These are phyloP conservation scores for Xylaria sp. DNA, from an alignment of 2,329 filamentous ascomycete species.

Conservation along the genomic window DNA sequence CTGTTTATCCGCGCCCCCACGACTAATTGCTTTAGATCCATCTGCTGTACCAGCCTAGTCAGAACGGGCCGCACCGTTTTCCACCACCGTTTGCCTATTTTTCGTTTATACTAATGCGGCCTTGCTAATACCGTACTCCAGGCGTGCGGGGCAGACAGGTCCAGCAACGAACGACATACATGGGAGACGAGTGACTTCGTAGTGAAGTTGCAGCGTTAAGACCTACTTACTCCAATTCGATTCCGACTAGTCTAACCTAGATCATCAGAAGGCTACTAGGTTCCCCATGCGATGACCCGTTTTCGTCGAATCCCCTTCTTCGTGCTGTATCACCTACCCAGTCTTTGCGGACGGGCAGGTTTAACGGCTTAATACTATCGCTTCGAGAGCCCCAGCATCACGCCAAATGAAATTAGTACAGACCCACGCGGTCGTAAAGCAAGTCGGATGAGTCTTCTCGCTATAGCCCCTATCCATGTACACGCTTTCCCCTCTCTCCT, in stretches of 20 bases:
- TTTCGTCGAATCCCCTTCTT: slow-evolving; percentile 21
- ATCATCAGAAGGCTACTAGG: slow-evolving; percentile 1
- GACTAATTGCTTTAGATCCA: neutral
- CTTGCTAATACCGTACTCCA: neutral
- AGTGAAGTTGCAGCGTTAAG: slow-evolving; percentile 17
- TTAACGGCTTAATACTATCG: slow-evolving; percentile 15
- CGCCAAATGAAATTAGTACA: slow-evolving; percentile 1
- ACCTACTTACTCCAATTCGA: slow-evolving; percentile 27
- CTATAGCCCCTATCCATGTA: neutral
- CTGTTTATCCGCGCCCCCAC: slow-evolving; percentile 8
- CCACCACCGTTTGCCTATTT: slow-evolving; percentile 1
- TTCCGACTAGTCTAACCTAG: neutral
- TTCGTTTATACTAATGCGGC: neutral
- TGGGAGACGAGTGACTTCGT: slow-evolving; percentile 27
- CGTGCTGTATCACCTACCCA: slow-evolving; percentile 2
- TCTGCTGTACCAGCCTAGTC: neutral
- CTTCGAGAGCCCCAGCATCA: slow-evolving; percentile 3
- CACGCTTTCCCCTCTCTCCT: neutral
- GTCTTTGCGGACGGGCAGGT: neutral
- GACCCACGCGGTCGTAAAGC: neutral
- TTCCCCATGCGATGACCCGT: slow-evolving; percentile 26
- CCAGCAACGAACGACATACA: slow-evolving; percentile 1
- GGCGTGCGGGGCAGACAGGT: slow-evolving; percentile 18
- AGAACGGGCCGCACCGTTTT: slow-evolving; percentile 27
- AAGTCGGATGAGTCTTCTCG: neutral